Conservation (phyloP, 2,329 filamentous ascomycete genomes). For the Pochonia chlamydosporia region DNA sequence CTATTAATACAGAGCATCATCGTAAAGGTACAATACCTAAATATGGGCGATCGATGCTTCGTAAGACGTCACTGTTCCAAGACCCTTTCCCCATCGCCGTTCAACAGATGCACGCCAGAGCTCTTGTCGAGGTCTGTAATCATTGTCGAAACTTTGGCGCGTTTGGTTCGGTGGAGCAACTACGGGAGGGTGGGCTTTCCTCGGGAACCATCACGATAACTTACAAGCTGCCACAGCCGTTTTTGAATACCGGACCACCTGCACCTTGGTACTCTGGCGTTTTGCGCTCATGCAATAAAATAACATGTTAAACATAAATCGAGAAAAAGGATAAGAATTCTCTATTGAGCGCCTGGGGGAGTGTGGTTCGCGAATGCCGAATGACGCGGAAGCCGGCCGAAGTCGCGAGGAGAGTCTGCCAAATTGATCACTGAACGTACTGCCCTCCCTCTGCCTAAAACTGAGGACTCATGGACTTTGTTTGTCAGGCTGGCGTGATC, state of each 20-base stretch:
- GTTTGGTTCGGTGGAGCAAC: not conserved
- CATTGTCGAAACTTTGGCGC: too few species aligned
- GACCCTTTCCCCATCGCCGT: not conserved
- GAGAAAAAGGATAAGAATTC: too few species aligned
- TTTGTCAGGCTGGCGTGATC: not conserved
- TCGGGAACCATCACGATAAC: not conserved
- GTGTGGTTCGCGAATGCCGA: not conserved
- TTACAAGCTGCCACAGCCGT: not conserved
- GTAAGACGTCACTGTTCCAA: slow-evolving; percentile 7
- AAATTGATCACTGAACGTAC: not conserved
- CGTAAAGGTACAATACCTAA: too few species aligned
- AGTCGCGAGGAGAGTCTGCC: slow-evolving; percentile 2
- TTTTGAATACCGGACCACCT: too few species aligned
- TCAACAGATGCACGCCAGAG: not conserved
- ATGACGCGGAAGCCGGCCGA: slow-evolving; percentile 10
- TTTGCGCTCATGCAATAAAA: too few species aligned
- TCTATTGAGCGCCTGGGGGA: not conserved
- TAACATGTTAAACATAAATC: too few species aligned
- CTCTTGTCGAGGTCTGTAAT: too few species aligned
- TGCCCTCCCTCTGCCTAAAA: too few species aligned
- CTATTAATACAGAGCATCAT: too few species aligned
- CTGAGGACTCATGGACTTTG: too few species aligned
- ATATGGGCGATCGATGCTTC: slow-evolving; percentile 15
- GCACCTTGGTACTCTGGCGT: too few species aligned
- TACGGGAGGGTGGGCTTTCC: too few species aligned